Evolutionary conservation across 2,329 filamentous ascomycete species (phyloP), one percentile per base, ranked within the genome.

Genomic region (Curvularia eragrostidis): DNA sequence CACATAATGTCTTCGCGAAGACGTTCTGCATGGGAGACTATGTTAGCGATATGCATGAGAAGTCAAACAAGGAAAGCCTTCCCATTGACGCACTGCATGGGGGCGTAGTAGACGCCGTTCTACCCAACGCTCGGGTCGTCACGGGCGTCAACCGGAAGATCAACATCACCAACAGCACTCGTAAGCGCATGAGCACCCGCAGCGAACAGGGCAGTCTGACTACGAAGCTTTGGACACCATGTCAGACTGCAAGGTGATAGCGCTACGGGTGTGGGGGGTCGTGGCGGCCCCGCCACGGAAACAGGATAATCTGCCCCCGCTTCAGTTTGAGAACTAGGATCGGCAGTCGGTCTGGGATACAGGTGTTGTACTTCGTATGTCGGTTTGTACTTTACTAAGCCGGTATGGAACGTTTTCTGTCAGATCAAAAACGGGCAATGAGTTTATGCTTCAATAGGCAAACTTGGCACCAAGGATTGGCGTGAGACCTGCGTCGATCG

Each of bases 221-320:
- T 18, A 23, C 24, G 5, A 47, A 42, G 21, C 21, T 19, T 34
- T 7, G 54, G 19, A 32, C 44, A 48, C 23, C 36, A 32, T 21
- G 41, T 12, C 48, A 41, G 49, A 44, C 28, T 28, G 56, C 41
- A 69, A 66, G 52, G 74, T 68, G 30, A 67, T 71, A 26, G 61
- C 76, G 36, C 60, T 57, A 48, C 59, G 26, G 38, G 50, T 75
- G 46, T 60, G 75, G 48, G 70, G n/a, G 68, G 6, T 65, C 74
- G 47, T 43, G 8, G 28, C 41, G n/a, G 50, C 18, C 43, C 39
- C 32, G 39, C 48, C 49, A 69, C 28, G 62, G 26, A 64, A 76
- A 43, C 74, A 70, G 54, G 28, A 41, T 46, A 39, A 52, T 39
- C 24, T 24, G 3, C 39, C 3, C 12, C 39, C 12, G 13, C 13